Evolutionary conservation across 2,329 filamentous ascomycete species (phyloP).

Genomic region (Botrytis porri): DNA sequence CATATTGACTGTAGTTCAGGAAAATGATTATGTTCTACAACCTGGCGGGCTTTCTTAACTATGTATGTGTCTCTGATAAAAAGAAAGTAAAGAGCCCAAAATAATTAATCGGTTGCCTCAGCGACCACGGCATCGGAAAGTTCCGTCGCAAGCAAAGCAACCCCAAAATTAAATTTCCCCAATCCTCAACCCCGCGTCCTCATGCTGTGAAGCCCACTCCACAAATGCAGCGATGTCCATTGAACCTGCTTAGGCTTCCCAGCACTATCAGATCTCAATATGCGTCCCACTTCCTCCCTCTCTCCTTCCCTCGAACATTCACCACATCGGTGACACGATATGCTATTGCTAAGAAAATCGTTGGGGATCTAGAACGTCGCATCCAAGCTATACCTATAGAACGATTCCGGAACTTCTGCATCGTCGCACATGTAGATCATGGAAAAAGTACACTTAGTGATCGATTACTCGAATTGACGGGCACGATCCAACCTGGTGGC

Average conservation of each 20-base stretch:
- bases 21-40: neutral
- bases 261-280: conserved; percentile 35
- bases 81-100: conserved; percentile 12
- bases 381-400: conserved; percentile 75
- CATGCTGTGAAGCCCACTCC: conserved; percentile 19
- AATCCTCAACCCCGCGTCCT: conserved; percentile 8
- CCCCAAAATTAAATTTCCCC: conserved; percentile 9
- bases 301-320: conserved; percentile 26
- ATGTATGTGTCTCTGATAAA: conserved; percentile 2
- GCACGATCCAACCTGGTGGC: conserved; percentile 79
- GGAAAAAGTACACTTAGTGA: conserved; percentile 96
- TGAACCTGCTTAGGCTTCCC: conserved; percentile 37
- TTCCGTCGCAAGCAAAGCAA: conserved; percentile 10
- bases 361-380: conserved; percentile 50
- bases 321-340: conserved; percentile 32
- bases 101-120: conserved; percentile 16
- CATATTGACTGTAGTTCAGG: neutral
- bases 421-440: conserved; percentile 98
- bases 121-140: conserved; percentile 19
- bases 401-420: conserved; percentile 92
- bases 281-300: conserved; percentile 31
- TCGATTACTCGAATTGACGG: conserved; percentile 86
- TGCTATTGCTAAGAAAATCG: conserved; percentile 35
- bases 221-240: conserved; percentile 40
- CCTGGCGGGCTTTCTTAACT: neutral